These are phyloP conservation scores for Hyaloperonospora arabidopsidis DNA, from an alignment of 352 stramenopile genomes.

Conservation along the genomic window DNA sequence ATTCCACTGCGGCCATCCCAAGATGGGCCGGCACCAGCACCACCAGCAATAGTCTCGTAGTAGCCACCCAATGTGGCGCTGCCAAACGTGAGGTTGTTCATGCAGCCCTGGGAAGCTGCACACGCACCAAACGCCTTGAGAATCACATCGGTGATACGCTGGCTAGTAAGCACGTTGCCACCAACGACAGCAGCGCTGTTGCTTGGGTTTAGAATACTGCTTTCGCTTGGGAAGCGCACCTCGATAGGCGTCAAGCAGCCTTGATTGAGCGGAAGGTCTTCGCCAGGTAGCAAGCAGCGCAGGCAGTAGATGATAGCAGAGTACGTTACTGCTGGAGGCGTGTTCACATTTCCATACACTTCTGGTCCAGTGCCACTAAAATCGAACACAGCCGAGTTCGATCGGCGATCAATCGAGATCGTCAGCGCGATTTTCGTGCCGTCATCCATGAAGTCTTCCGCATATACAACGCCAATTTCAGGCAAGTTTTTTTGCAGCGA, in stretches of 20 bases:
- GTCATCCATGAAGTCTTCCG: constrained; percentile 98
- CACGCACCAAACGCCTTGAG: constrained; percentile 93
- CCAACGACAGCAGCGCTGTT: constrained; percentile 93
- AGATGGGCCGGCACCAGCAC: constrained; percentile 91
- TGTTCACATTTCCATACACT: constrained; percentile 98
- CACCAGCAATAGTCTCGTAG: constrained; percentile 99
- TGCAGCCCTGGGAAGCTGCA: constrained; percentile 96
- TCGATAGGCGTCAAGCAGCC: constrained; percentile 94
- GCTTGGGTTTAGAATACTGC: constrained; percentile 94
- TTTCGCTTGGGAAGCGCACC: constrained; percentile 90
- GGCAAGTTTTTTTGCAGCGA: constrained; percentile 67
- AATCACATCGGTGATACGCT: constrained; percentile 98
- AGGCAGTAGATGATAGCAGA: constrained; percentile 99
- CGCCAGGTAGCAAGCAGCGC: constrained; percentile 88
- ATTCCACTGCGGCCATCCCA: constrained; percentile 95
- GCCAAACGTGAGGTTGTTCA: constrained; percentile 99
- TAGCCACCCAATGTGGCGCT: constrained; percentile 92
- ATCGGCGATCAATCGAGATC: constrained; percentile 91
- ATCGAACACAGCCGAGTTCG: constrained; percentile 92
- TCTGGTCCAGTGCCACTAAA: constrained; percentile 96
- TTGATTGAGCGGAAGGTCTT: constrained; percentile 96
- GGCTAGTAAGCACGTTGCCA: constrained; percentile 96
- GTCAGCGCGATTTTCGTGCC: constrained; percentile 94
- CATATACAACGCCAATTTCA: constrained; percentile 81
- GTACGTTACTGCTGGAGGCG: constrained; percentile 95